Evolutionary conservation across 1,284 basidiomycete species (phyloP).

Genomic region (Ustilago loliicola): DNA sequence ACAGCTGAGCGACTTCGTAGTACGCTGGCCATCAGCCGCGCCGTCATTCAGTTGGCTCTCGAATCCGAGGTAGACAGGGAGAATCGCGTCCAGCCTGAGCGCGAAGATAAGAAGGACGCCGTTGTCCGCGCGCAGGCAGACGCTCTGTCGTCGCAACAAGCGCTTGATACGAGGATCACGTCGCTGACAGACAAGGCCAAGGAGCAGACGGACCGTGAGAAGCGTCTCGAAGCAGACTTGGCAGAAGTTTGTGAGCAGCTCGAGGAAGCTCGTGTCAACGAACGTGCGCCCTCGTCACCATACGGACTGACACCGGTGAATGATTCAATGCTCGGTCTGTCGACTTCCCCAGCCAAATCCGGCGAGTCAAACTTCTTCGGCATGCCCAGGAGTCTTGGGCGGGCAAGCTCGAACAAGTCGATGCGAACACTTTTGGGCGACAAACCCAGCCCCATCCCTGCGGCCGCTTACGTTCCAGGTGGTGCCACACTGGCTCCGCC

Average conservation of each 20-base stretch:
- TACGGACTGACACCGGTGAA: constrained; percentile 18
- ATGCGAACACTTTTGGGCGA: constrained; percentile 18
- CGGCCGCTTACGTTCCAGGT: background rate
- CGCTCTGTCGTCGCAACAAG: constrained; percentile 24
- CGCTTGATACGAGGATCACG: constrained; percentile 23
- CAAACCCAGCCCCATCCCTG: constrained; percentile 21
- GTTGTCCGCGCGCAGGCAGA: constrained; percentile 15
- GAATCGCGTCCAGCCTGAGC: constrained; percentile 5
- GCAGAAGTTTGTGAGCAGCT: constrained; percentile 33
- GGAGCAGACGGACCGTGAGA: constrained; percentile 24
- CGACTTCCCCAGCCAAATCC: constrained; percentile 24
- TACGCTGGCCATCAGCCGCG: constrained; percentile 37
- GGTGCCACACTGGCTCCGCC: constrained; percentile 32
- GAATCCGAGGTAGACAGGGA: constrained; percentile 25
- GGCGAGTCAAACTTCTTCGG: constrained; percentile 9
- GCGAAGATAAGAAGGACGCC: constrained; percentile 5
- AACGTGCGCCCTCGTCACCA: constrained; percentile 26
- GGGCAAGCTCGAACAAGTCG: constrained; percentile 25
- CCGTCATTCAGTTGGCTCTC: constrained; percentile 36
- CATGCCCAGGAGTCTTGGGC: constrained; percentile 19
- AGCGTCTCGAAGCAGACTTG: constrained; percentile 30
- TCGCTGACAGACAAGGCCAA: constrained; percentile 34
- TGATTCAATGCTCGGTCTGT: constrained; percentile 42
- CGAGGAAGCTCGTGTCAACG: constrained; percentile 12
- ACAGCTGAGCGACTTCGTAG: constrained; percentile 26